Conservation (phyloP, 495 filamentous ascomycete genomes). For the Penicillium tannophilum region DNA sequence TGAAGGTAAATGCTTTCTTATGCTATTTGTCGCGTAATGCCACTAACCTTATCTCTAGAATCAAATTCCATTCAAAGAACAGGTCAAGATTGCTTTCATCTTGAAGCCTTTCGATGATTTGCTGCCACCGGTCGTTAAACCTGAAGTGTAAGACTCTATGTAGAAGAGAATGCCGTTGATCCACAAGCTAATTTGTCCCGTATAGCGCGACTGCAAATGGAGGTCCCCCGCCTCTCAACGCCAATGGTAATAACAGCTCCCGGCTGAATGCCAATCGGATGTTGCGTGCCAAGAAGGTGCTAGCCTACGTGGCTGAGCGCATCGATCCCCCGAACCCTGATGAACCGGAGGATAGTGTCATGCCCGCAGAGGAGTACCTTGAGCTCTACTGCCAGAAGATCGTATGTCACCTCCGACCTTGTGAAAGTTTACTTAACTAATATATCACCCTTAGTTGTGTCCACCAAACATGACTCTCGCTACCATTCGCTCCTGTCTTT, state of each 20-base stretch:
- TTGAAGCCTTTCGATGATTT: constrained; percentile 80
- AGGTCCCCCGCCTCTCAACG: constrained; percentile 16
- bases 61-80: constrained; percentile 82
- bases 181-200: constrained; percentile 12
- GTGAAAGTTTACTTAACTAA: constrained; percentile 1
- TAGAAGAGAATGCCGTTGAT: not conserved
- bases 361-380: constrained; percentile 88
- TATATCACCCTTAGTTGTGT: constrained; percentile 50
- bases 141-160: constrained; percentile 52
- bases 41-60: constrained; percentile 53
- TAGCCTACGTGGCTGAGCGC: constrained; percentile 86
- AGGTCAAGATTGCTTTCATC: constrained; percentile 89
- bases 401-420: constrained; percentile 53
- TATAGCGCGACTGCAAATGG: constrained; percentile 22
- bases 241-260: constrained; percentile 59
- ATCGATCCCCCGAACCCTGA: constrained; percentile 67
- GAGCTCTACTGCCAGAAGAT: constrained; percentile 92
- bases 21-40: not conserved
- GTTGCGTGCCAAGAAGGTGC: constrained; percentile 93
- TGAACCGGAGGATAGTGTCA: constrained; percentile 55
- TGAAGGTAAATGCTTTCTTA: constrained; percentile 57
- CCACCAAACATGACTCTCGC: constrained; percentile 83
- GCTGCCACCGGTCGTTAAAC: constrained; percentile 67
- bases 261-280: constrained; percentile 95
- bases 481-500: constrained; percentile 85